These are phyloP conservation scores for Paecilomyces variotii DNA, from an alignment of 2,329 filamentous ascomycete species.

Conservation along the genomic window DNA sequence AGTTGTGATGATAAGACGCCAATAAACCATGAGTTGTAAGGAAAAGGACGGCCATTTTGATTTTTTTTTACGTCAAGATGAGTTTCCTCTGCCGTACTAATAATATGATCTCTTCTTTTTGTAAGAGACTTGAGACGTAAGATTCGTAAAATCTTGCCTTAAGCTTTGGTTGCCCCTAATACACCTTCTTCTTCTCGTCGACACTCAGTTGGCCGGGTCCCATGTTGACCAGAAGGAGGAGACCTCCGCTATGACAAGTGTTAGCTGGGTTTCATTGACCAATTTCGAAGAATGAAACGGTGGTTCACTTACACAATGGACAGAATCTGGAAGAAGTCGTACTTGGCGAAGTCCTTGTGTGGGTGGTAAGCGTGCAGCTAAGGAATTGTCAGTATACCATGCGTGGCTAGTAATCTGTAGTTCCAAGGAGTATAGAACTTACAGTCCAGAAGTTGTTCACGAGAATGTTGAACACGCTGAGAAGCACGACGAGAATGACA, in stretches of 20 bases:
- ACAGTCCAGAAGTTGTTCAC: constrained; percentile 99
- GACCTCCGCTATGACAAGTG: constrained; percentile 57
- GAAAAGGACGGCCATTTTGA: constrained; percentile 1
- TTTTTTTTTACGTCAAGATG: background rate
- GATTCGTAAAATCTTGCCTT: background rate
- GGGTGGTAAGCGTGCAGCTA: constrained; percentile 96
- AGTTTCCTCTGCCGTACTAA: background rate
- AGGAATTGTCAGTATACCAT: constrained; percentile 10
- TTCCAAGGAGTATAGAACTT: constrained; percentile 35
- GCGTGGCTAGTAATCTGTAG: background rate
- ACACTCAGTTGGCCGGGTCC: constrained; percentile 95
- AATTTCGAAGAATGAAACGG: background rate
- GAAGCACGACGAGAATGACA: constrained; percentile 84
- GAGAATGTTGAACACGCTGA: constrained; percentile 92
- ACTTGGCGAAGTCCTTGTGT: constrained; percentile 99
- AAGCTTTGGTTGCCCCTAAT: constrained; percentile 46
- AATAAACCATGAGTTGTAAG: background rate
- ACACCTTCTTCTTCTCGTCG: constrained; percentile 99
- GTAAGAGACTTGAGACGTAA: background rate
- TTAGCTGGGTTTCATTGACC: constrained; percentile 6
- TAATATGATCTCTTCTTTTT: background rate
- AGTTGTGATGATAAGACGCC: background rate
- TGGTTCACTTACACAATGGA: constrained; percentile 74
- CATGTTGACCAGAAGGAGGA: constrained; percentile 96
- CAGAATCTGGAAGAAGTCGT: constrained; percentile 99